Conservation (phyloP, 805 yeast species). For the Pichia gijzeniarum region DNA sequence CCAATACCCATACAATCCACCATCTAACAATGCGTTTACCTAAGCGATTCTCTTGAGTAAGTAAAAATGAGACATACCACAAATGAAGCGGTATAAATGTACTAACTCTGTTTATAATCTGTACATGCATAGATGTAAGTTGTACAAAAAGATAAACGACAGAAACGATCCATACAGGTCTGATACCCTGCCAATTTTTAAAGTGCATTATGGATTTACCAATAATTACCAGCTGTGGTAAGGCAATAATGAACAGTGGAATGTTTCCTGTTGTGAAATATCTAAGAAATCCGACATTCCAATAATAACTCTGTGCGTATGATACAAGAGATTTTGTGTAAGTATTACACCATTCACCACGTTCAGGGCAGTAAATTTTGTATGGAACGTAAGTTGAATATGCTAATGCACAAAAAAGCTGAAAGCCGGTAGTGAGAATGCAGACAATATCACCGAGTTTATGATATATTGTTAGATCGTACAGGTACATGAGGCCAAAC, state of each 20-base stretch:
- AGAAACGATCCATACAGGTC: slow-evolving; percentile 39
- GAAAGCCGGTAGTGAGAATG: slow-evolving; percentile 50
- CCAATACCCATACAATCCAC: slow-evolving; percentile 52
- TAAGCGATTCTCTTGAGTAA: not conserved
- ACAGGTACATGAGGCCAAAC: slow-evolving; percentile 59
- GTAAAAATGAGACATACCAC: slow-evolving; percentile 53
- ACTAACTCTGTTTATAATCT: slow-evolving; percentile 73
- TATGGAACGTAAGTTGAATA: slow-evolving; percentile 50
- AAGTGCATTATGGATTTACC: slow-evolving; percentile 35
- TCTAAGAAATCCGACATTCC: slow-evolving; percentile 75
- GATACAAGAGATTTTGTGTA: slow-evolving; percentile 53
- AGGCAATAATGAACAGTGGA: slow-evolving; percentile 74
- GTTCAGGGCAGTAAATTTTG: slow-evolving; percentile 53
- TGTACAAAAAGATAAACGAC: slow-evolving; percentile 43
- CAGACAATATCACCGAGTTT: slow-evolving; percentile 14
- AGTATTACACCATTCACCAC: slow-evolving; percentile 73
- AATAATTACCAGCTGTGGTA: slow-evolving; percentile 56
- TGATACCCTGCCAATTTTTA: slow-evolving; percentile 22
- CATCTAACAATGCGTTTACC: slow-evolving; percentile 32
- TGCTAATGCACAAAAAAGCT: slow-evolving; percentile 42
- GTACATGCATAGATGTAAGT: slow-evolving; percentile 69
- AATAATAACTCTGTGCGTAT: slow-evolving; percentile 72
- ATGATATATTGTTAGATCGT: slow-evolving; percentile 41
- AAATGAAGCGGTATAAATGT: slow-evolving; percentile 70
- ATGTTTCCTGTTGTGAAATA: slow-evolving; percentile 81